Base-by-base conservation (phyloP, 495 filamentous ascomycete species). In the Cercophora newfieldiana region DNA sequence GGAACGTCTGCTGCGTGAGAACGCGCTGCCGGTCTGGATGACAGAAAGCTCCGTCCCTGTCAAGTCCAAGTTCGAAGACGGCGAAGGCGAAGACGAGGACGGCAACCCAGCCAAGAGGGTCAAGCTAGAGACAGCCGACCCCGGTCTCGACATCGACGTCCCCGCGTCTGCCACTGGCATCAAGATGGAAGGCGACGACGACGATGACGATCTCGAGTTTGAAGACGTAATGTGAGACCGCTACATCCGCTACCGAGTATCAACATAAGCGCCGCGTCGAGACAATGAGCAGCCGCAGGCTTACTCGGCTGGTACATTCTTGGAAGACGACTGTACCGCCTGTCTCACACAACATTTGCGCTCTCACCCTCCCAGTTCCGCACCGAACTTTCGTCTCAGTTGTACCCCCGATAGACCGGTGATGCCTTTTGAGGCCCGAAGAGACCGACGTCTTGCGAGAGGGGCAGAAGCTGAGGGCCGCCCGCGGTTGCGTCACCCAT, bases 1-100 rank as follows among this genome's bases (percentile, higher is more conserved):
- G 70, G 91, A 91, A 60, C 85, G 86, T 56, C 75, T 94, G 65
- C 89, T 90, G 54, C 83, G 86, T 68, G 91, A 96, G 76, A 99
- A 99, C 66, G 87, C 87, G 4, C 79, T 99, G 44, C 95, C 95
- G 0, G 82, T 88, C 12, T 97, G 96, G 93, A 93, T 97, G 72
- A 91, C 90, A 1, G 87, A 91, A 54, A 93, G 89, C 53, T 97
- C 94, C 1, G 91, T 99, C 49, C 78, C 81, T 5, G 78, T 80
- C 24, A 64, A 73, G 19, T 68, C 79, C 19, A 26, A 29, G 8
- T 22, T 57, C 19, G 19, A 21, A 8, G 16, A 19, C 21, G 66
- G 6, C 18, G 67, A 51, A 1, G n/a, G n/a, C n/a, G 59, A 59
- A 5, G 78, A 80, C 1, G 80, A 81, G 19, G 78, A 79, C 12